Conservation (phyloP, 176 grass and related monocot species). For the Coix lacrymajobi region DNA sequence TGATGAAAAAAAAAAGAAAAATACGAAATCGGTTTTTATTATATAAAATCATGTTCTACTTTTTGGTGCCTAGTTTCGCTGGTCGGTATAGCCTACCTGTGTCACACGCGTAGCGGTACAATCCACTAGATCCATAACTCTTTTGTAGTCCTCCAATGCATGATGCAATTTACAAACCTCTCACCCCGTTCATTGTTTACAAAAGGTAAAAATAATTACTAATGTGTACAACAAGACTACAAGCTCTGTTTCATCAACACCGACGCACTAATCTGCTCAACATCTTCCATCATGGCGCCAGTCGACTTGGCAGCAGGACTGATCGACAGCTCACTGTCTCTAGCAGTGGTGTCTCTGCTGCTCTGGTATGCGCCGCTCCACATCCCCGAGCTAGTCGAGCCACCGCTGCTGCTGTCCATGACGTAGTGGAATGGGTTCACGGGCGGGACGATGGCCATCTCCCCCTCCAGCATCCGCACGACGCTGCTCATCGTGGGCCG, state of each 20-base stretch:
- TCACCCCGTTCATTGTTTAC: not conserved
- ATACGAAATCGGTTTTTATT: too few relatives aligned
- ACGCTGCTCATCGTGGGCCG: conserved; percentile 67
- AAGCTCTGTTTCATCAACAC: not conserved
- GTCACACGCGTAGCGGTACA: too few relatives aligned
- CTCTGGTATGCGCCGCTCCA: conserved; percentile 3
- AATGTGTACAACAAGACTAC: not conserved
- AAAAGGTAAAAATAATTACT: not conserved
- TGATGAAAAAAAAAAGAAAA: too few relatives aligned
- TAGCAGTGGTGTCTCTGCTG: not conserved
- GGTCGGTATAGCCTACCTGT: too few relatives aligned
- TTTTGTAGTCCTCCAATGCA: not conserved
- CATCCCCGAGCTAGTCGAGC: not conserved
- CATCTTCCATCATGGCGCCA: not conserved
- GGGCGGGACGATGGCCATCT: conserved; percentile 60
- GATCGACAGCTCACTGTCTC: not conserved
- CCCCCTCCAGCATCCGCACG: conserved; percentile 77
- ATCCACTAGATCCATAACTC: too few relatives aligned
- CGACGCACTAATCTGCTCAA: not conserved
- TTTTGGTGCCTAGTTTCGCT: too few relatives aligned
- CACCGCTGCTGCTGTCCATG: not conserved
- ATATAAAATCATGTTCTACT: too few relatives aligned
- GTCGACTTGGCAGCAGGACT: conserved; percentile 3
- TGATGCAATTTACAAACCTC: not conserved
- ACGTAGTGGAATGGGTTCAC: conserved; percentile 65